A percentile compares a stretch with the other conserved stretches of the same genome.
Conservation (phyloP, 164 flowering plant genomes). For the Vitis riparia region DNA sequence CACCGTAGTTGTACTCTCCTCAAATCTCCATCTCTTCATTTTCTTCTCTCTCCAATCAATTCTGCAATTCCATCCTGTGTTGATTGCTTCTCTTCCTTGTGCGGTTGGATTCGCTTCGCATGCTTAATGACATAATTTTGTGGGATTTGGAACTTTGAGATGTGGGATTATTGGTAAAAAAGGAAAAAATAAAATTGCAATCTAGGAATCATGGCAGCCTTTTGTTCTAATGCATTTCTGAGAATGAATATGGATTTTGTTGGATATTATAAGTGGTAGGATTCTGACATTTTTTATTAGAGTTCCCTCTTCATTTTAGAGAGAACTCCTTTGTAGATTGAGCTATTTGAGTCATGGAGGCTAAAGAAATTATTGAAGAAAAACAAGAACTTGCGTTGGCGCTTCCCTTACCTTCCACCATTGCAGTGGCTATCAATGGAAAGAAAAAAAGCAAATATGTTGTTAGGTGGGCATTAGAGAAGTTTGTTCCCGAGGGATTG, state of each 20-base stretch:
- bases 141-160: neutral
- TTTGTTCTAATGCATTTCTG: neutral
- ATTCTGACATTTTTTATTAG: neutral
- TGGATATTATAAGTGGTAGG: no score
- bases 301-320: neutral
- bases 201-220: neutral
- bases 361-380: conserved; percentile 28
- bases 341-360: conserved; percentile 24
- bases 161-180: neutral
- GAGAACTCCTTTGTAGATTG: neutral
- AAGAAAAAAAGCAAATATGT: conserved; percentile 55
- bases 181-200: neutral
- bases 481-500: conserved; percentile 57
- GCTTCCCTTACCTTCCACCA: conserved; percentile 25
- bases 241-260: no score
- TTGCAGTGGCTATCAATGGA: conserved; percentile 65
- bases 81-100: neutral
- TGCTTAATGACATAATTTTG: neutral
- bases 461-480: conserved; percentile 78
- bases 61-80: neutral
- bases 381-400: conserved; percentile 21
- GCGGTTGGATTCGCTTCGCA: neutral
- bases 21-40: neutral
- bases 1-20: neutral
- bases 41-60: neutral